phyloP scores from a whole-genome alignment of 2,329 filamentous ascomycete species.

The Intubia oerlemansii region DNA sequence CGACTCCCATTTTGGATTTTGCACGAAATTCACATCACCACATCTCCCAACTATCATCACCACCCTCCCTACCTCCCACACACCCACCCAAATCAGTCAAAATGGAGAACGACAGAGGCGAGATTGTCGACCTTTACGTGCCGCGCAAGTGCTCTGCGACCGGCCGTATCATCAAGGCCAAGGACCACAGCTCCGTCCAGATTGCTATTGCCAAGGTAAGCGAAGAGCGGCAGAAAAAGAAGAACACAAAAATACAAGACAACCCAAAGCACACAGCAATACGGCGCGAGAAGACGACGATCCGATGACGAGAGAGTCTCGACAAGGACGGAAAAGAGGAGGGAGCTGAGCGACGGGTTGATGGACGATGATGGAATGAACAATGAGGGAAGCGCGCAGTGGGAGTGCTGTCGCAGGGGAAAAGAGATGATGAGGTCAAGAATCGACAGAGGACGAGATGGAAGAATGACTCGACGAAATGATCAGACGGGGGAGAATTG shows the following conservation, averaged over 20 bases:
- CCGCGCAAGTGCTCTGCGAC: conserved; percentile 97
- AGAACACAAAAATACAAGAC: background rate
- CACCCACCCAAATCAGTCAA: conserved; percentile 13
- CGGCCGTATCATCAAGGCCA: conserved; percentile 99
- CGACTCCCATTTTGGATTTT: too few species aligned
- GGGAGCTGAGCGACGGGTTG: too few species aligned
- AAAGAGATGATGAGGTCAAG: too few species aligned
- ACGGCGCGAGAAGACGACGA: background rate
- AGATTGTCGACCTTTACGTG: conserved; percentile 40
- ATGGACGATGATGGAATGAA: too few species aligned
- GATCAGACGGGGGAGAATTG: too few species aligned
- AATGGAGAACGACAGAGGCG: conserved; percentile 88
- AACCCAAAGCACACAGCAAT: too few species aligned
- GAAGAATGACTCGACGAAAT: too few species aligned
- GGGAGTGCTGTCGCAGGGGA: too few species aligned
- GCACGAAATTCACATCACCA: conserved; percentile 12
- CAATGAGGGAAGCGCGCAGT: too few species aligned
- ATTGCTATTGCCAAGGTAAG: conserved; percentile 68
- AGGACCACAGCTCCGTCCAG: conserved; percentile 98
- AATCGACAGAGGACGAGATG: too few species aligned
- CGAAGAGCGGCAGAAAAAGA: background rate
- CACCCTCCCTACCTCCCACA: conserved; percentile 9
- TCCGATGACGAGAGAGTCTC: background rate
- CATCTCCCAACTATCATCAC: conserved; percentile 12
- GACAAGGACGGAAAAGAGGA: too few species aligned